phyloP scores from a whole-genome alignment of 306 rosid species.

The Medicago lupulina region DNA sequence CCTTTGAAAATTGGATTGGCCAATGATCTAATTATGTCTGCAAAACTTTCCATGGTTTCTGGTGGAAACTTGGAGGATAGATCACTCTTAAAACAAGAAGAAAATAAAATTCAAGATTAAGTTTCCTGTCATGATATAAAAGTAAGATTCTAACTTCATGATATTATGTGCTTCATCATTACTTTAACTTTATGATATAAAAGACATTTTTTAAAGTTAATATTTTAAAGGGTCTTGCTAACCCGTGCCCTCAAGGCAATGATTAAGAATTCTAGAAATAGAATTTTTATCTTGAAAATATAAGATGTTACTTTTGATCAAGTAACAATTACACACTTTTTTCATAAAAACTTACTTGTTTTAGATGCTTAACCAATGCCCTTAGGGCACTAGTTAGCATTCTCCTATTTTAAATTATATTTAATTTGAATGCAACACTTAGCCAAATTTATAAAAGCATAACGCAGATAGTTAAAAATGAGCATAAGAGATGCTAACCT shows the following conservation, averaged over 20 bases:
- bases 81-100: constrained; percentile 50
- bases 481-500: constrained; percentile 51
- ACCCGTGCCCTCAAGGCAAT: no score
- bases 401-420: no score
- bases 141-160: neutral
- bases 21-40: constrained; percentile 38
- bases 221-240: no score
- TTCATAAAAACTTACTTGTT: no score
- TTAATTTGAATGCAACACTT: neutral
- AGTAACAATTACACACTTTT: no score
- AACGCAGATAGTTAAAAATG: neutral
- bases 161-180: neutral
- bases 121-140: neutral
- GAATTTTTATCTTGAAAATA: no score
- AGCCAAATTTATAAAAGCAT: neutral
- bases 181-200: no score
- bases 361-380: no score
- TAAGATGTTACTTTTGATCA: no score
- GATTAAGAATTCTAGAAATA: no score
- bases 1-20: constrained; percentile 53
- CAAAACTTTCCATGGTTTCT: constrained; percentile 35
- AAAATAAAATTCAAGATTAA: constrained; percentile 29
- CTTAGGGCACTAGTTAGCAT: no score
- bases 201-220: no score
- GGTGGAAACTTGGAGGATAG: constrained; percentile 38